Percentiles rank a stretch among this genome's conserved stretches.
These are phyloP conservation scores for Coemansia sp. DNA, from an alignment of 192 early-diverging fungal genomes.

Conservation along the genomic window DNA sequence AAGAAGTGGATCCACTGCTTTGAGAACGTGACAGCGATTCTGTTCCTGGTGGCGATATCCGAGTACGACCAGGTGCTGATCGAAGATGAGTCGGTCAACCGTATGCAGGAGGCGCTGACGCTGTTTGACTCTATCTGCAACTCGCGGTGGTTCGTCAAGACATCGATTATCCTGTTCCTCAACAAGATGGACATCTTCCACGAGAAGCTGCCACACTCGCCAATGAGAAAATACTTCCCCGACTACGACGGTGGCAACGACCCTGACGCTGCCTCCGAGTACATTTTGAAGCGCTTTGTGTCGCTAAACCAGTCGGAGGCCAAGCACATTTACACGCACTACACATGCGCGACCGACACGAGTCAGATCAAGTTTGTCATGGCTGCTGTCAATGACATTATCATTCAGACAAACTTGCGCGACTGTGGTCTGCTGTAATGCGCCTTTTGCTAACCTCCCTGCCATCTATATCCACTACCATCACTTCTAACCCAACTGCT, in stretches of 20 bases:
- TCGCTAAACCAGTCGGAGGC: slow-evolving; percentile 72
- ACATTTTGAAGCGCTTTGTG: slow-evolving; percentile 78
- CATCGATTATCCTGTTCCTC: slow-evolving; percentile 97
- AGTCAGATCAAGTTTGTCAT: slow-evolving; percentile 86
- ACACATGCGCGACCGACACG: slow-evolving; percentile 85
- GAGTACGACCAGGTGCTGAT: slow-evolving; percentile 95
- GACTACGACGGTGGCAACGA: slow-evolving; percentile 79
- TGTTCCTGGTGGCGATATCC: slow-evolving; percentile 92
- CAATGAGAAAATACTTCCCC: slow-evolving; percentile 84
- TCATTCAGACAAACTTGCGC: slow-evolving; percentile 80
- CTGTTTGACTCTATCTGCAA: slow-evolving; percentile 98
- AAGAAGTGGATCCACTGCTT: slow-evolving; percentile 99
- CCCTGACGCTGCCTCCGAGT: slow-evolving; percentile 74
- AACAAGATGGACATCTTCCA: slow-evolving; percentile 98
- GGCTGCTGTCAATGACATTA: slow-evolving; percentile 87
- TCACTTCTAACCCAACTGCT: not conserved
- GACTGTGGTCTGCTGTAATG: slow-evolving; percentile 75
- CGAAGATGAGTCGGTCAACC: slow-evolving; percentile 95
- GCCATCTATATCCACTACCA: too few relatives aligned
- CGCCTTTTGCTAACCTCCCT: too few relatives aligned
- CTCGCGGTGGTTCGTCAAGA: slow-evolving; percentile 93
- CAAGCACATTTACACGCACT: slow-evolving; percentile 86
- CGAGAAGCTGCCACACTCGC: slow-evolving; percentile 80
- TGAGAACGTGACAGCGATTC: slow-evolving; percentile 92
- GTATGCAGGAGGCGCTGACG: slow-evolving; percentile 93